Evolutionary conservation across 768 basidiomycete genomes (phyloP), one percentile per base, ranked within the genome.

Genomic region (Rhodosporidiobolus sp.): DNA sequence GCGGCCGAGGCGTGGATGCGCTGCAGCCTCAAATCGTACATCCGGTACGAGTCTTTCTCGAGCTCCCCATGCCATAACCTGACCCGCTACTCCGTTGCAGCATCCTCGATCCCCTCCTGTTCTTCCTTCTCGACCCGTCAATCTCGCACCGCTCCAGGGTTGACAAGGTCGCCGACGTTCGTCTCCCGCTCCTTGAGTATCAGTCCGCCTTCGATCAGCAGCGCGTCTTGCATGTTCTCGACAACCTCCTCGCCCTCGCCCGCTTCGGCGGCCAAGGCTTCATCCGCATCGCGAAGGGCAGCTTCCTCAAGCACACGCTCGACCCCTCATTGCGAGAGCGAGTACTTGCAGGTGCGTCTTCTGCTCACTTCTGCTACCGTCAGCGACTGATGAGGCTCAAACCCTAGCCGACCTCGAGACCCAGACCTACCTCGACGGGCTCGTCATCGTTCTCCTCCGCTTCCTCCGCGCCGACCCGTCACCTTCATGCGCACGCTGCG

Each of bases 1-100:
- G 84, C 90, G 45, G 91, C 91, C 22, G 95, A 98, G 80, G 93
- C 93, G 0, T 99, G 96, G 96, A 93, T 99, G 90, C 86, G 94
- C 35, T 93, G 92, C 78, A 92, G 88, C 77, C 84, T 97, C 43
- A 91, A 90, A 79, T 94, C 93, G 3, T 95, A 95, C 79, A 83
- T 93, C 69, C 87, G 94, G 93, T 94, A 81, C 48, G 83, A 63
- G 26, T 28, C 45, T 28, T 49, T 26, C 16, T 35, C 22, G 24
- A 2, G 26, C 20, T 49, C 58, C 3, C 22, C 30, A 6, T 28
- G 55, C 32, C 59, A 30, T 46, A 38, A 24, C 0, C n/a, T 12
- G 46, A 57, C 12, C 24, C 69, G n/a, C 59, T 57, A 48, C 35
- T 35, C 70, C 70, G 28, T 48, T 34, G 43, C 78, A 95, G 93